These are phyloP conservation scores for Zygosaccharomyces pseudobailii DNA, from an alignment of 1,139 yeast genomes.

Conservation along the genomic window DNA sequence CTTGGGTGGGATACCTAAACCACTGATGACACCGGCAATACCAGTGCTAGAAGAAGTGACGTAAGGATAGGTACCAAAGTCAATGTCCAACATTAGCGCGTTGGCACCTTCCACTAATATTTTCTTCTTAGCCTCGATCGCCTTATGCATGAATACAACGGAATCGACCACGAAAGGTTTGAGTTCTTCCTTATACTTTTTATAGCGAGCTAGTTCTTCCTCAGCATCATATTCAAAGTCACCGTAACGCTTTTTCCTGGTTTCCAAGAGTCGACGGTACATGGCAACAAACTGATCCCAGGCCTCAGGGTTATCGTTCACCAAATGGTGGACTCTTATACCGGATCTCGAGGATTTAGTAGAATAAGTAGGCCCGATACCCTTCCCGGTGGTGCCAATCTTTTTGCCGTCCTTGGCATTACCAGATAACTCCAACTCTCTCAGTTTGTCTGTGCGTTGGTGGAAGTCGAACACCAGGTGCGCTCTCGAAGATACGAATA, in stretches of 20 bases:
- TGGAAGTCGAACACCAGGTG: conserved; percentile 97
- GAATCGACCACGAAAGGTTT: conserved; percentile 94
- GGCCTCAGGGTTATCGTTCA: conserved; percentile 80
- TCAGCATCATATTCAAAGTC: conserved; percentile 84
- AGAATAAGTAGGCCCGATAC: conserved; percentile 97
- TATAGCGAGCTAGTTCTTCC: conserved; percentile 72
- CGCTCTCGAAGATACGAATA: conserved; percentile 88
- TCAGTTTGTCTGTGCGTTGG: conserved; percentile 90
- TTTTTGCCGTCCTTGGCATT: conserved; percentile 65
- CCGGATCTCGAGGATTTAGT: conserved; percentile 98
- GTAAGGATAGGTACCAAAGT: conserved; percentile 96
- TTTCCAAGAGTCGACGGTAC: conserved; percentile 69
- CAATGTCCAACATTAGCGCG: conserved; percentile 95
- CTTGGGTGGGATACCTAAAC: conserved; percentile 90
- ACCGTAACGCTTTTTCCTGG: conserved; percentile 88
- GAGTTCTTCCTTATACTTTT: conserved; percentile 63
- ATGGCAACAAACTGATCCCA: conserved; percentile 87
- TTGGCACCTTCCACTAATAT: conserved; percentile 97
- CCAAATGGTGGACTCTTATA: conserved; percentile 91
- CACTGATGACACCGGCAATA: conserved; percentile 97
- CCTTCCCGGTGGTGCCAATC: conserved; percentile 98
- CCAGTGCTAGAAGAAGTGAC: conserved; percentile 96
- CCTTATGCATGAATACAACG: conserved; percentile 82
- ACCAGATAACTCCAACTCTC: conserved; percentile 82
- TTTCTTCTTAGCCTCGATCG: conserved; percentile 71